phyloP scores from a whole-genome alignment of 108 stramenopile genomes.

The Epithemia pelagica region DNA sequence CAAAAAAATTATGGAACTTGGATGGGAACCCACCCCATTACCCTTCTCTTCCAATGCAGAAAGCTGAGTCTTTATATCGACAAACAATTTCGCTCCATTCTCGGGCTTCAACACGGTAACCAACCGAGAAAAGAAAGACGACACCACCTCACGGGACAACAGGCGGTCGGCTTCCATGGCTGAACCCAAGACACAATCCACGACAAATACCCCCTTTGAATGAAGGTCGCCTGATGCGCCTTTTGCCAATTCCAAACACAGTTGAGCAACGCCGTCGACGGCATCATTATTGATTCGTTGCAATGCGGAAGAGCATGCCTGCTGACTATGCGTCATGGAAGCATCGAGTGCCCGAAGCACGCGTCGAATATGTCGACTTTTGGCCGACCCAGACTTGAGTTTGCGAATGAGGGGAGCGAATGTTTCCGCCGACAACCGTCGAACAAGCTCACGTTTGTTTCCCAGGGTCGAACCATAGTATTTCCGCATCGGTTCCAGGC shows the following conservation, averaged over 20 bases:
- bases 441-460: conserved; percentile 58
- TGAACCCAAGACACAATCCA: conserved; percentile 39
- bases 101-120: not conserved
- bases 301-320: conserved; percentile 2
- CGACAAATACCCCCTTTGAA: conserved; percentile 53
- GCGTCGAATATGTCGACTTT: conserved; percentile 56
- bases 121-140: conserved; percentile 7
- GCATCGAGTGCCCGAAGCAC: conserved; percentile 61
- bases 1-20: not conserved
- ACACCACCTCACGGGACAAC: conserved; percentile 13
- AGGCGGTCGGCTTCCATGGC: not conserved
- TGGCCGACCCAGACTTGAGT: conserved; percentile 43
- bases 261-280: conserved; percentile 68
- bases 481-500: conserved; percentile 63
- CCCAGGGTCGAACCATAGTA: conserved; percentile 74
- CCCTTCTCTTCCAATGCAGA: not conserved
- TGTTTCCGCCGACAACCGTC: conserved; percentile 69
- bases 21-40: not conserved
- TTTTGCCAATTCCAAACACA: conserved; percentile 58
- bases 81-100: not conserved
- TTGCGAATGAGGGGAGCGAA: conserved; percentile 76
- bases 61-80: not conserved
- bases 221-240: conserved; percentile 66
- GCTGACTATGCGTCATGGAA: conserved; percentile 12
- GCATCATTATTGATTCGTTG: conserved; percentile 54